phyloP scores from a whole-genome alignment of 345 rosid species.

The Arabis hirsuta region DNA sequence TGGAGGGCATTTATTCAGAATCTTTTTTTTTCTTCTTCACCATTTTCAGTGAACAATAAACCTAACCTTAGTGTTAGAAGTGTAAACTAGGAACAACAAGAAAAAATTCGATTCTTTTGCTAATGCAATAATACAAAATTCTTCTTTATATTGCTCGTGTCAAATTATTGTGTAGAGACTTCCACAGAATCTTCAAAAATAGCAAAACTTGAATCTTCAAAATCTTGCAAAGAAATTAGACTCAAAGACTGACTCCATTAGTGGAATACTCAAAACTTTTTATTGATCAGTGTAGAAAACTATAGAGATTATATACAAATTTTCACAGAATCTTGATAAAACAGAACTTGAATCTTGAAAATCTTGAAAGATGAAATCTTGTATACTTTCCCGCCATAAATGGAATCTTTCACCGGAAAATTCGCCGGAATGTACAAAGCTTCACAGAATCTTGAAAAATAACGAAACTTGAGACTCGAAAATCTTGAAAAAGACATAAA shows the following conservation, averaged over 20 bases:
- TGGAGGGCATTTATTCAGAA: constrained; percentile 23
- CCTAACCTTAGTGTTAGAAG: constrained; percentile 41
- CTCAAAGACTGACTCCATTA: too few relatives aligned
- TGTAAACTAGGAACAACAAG: constrained; percentile 31
- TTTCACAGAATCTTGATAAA: constrained; percentile 18
- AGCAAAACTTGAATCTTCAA: neutral
- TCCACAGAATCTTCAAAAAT: neutral
- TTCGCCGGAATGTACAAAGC: neutral
- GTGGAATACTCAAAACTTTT: neutral
- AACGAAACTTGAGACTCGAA: neutral
- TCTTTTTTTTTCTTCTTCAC: neutral
- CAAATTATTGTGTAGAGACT: too few relatives aligned
- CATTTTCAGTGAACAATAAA: constrained; percentile 21
- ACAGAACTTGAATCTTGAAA: neutral
- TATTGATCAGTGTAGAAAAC: neutral
- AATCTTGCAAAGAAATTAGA: neutral
- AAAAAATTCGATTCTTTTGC: constrained; percentile 27
- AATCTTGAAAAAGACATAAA: neutral
- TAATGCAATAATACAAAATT: constrained; percentile 27
- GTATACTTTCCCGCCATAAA: neutral
- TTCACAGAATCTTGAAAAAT: too few relatives aligned
- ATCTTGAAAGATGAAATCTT: constrained; percentile 1
- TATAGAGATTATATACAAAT: constrained; percentile 6
- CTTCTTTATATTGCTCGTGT: neutral
- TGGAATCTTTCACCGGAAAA: neutral